Evolutionary conservation across 2,329 filamentous ascomycete species (phyloP).

Genomic region (Ophiostoma himal-ulmi): DNA sequence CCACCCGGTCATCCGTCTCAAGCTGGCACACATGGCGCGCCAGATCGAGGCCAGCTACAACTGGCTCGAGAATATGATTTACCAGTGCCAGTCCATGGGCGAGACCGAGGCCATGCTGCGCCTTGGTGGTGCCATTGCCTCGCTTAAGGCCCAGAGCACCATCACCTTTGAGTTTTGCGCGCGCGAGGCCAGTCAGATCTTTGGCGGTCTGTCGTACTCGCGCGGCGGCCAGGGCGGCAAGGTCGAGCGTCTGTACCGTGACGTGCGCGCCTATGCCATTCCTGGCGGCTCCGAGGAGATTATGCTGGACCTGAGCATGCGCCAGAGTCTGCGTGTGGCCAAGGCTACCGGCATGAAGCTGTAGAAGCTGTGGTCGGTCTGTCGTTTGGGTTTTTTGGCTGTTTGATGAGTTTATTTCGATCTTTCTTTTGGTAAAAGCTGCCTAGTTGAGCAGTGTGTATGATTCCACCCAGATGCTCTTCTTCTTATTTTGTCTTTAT

Average conservation of each 20-base stretch:
- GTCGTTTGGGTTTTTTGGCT: too few species aligned
- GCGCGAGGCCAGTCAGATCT: slow-evolving; percentile 93
- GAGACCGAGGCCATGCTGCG: slow-evolving; percentile 95
- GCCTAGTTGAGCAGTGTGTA: slow-evolving; percentile 12
- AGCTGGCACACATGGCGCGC: slow-evolving; percentile 95
- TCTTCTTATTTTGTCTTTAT: background rate
- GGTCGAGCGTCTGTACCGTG: slow-evolving; percentile 88
- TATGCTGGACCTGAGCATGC: slow-evolving; percentile 93
- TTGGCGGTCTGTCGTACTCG: slow-evolving; percentile 87
- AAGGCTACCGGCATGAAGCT: slow-evolving; percentile 95
- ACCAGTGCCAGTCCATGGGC: slow-evolving; percentile 86
- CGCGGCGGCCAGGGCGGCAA: slow-evolving; percentile 92
- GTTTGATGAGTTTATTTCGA: background rate
- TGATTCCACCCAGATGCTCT: slow-evolving; percentile 4
- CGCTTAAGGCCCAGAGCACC: slow-evolving; percentile 89
- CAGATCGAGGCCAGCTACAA: slow-evolving; percentile 96
- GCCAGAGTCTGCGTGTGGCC: slow-evolving; percentile 71
- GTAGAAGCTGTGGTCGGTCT: slow-evolving; percentile 39
- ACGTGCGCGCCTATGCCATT: slow-evolving; percentile 93
- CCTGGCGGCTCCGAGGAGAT: slow-evolving; percentile 97
- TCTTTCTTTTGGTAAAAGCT: slow-evolving; percentile 13
- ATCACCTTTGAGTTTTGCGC: slow-evolving; percentile 97
- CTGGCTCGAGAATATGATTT: slow-evolving; percentile 94
- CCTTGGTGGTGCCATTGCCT: slow-evolving; percentile 87
- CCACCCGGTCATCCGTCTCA: slow-evolving; percentile 94